Percentiles rank a stretch among this genome's conserved stretches.
Conservation (phyloP, 1,284 basidiomycete species). For the Trichosporon asahii region DNA sequence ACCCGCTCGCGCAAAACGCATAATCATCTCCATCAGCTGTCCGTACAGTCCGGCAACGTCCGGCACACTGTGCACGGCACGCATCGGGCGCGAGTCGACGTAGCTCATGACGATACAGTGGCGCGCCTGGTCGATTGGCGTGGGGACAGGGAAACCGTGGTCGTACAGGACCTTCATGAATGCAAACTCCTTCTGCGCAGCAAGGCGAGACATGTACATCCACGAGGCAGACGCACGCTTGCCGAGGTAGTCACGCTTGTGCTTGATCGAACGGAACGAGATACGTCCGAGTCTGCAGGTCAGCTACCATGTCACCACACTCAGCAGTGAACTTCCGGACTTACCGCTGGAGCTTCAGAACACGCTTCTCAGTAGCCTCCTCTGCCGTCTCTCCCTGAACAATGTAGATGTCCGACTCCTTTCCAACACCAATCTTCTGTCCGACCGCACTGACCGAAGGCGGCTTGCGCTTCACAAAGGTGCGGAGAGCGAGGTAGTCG, state of each 20-base stretch:
- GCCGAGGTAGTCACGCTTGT: conserved; percentile 93
- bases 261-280: conserved; percentile 94
- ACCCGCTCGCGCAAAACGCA: conserved; percentile 86
- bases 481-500: conserved; percentile 90
- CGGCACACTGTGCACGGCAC: conserved; percentile 79
- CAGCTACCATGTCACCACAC: background rate
- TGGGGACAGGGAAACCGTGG: conserved; percentile 88
- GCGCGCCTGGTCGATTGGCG: conserved; percentile 87
- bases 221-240: conserved; percentile 94
- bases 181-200: conserved; percentile 95
- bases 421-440: conserved; percentile 96
- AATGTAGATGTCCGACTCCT: conserved; percentile 96
- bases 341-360: conserved; percentile 87
- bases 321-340: background rate
- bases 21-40: conserved; percentile 89
- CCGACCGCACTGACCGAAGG: conserved; percentile 74
- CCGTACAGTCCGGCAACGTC: conserved; percentile 89
- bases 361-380: conserved; percentile 74
- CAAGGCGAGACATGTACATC: conserved; percentile 99
- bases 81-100: conserved; percentile 93
- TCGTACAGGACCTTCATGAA: conserved; percentile 99
- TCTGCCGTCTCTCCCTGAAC: conserved; percentile 62
- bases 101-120: conserved; percentile 96
- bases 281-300: conserved; percentile 77
- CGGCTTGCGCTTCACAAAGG: conserved; percentile 82